Evolutionary conservation across 495 filamentous ascomycete genomes (phyloP), one percentile per base, ranked within the genome.

Genomic region (Hyaloscypha finlandica): DNA sequence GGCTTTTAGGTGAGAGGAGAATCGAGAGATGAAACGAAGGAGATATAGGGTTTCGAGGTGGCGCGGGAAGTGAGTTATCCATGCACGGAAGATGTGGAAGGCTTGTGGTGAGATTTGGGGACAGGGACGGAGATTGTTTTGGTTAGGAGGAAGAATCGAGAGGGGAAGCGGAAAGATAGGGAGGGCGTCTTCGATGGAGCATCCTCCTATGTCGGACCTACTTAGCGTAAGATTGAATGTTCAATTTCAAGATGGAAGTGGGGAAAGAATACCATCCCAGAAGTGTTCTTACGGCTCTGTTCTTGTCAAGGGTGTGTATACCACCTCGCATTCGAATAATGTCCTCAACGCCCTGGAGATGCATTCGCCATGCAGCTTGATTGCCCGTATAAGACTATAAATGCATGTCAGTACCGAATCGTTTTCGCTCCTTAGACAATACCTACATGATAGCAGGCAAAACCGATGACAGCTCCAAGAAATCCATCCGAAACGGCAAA

Each of bases 361-460:
- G 65, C 31, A 57, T 39, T 14, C 33, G 58, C 32, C 59, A 56
- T n/a, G 22, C 59, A 19, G 16, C 45, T 19, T 39, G 33, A 45
- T 61, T 67, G 9, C 65, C 48, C 9, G 51, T 61, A 39, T n/a
- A 35, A 45, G 2, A 37, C 65, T 67, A 57, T 6, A 58, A 29
- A 33, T 22, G 14, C 4, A 29, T 29, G 30, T 19, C 22, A 58
- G 6, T 12, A 37, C 29, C n/a, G 19, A 61, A 6, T 30, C 22
- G 25, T 25, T 25, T 2, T 25, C 25, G 25, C 19, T 39, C 19
- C 31, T 6, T 37, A 42, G 30, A 37, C 8, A 16, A 58, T 29
- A 2, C 53, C 48, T 58, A 68, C 66, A 53, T 57, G 31, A 52
- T 68, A 68, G 37, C 66, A 68, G 19, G 59, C 59, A 63, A 68